Percentiles rank a stretch among this genome's conserved stretches.
phyloP scores from a whole-genome alignment of 75 land plant species.

The Picea glauca region DNA sequence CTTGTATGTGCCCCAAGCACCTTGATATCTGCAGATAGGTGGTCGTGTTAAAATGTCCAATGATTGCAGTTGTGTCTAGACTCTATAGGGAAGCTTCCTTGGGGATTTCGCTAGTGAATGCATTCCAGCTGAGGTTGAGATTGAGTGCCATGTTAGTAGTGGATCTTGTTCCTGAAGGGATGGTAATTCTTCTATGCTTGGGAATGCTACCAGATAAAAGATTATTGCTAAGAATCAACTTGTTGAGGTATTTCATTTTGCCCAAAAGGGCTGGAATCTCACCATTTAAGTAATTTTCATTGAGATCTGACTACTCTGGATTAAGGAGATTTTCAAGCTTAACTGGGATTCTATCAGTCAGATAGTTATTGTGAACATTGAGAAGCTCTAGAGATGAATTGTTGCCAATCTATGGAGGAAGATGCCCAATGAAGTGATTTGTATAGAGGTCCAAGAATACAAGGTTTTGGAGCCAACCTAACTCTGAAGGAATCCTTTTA shows the following conservation, averaged over 20 bases:
- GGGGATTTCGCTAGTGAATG: conserved; percentile 67
- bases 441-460: conserved; percentile 73
- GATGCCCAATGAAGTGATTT: conserved; percentile 58
- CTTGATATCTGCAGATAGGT: conserved; percentile 44
- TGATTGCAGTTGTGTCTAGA: conserved; percentile 53
- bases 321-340: conserved; percentile 51
- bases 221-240: conserved; percentile 72
- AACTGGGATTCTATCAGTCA: conserved; percentile 62
- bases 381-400: conserved; percentile 59
- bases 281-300: conserved; percentile 65
- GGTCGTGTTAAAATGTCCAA: conserved; percentile 74
- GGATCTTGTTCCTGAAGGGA: conserved; percentile 60
- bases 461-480: conserved; percentile 70
- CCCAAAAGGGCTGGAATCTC: conserved; percentile 62
- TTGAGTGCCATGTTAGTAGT: conserved; percentile 57
- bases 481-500: conserved; percentile 58
- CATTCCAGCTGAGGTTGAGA: conserved; percentile 71
- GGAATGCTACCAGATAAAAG: conserved; percentile 57
- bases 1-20: conserved; percentile 65
- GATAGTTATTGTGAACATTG: conserved; percentile 65
- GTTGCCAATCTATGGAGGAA: conserved; percentile 57
- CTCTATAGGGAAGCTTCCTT: conserved; percentile 35
- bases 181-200: conserved; percentile 36
- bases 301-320: conserved; percentile 74
- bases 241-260: conserved; percentile 56